phyloP scores from a whole-genome alignment of 768 basidiomycete species.

The Termitomyces sp. region DNA sequence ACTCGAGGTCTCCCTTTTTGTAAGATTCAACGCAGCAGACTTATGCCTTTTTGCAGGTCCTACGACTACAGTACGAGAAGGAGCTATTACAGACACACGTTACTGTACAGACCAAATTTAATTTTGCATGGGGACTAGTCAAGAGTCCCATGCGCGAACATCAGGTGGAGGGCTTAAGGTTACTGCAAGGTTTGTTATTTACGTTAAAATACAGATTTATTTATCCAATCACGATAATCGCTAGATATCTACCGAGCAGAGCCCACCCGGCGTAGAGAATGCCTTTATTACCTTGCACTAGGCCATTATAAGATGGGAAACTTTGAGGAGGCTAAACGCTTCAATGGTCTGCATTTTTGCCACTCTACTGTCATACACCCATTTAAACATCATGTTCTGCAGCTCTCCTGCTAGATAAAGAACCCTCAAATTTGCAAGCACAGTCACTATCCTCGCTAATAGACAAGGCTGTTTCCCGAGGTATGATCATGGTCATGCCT shows the following conservation, averaged over 20 bases:
- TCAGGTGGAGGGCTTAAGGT: slow-evolving; percentile 86
- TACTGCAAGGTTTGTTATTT: slow-evolving; percentile 69
- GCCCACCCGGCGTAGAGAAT: slow-evolving; percentile 84
- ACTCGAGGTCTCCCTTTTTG: slow-evolving; percentile 55
- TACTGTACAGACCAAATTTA: slow-evolving; percentile 94
- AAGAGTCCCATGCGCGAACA: slow-evolving; percentile 83
- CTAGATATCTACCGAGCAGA: slow-evolving; percentile 90
- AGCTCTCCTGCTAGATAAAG: slow-evolving; percentile 87
- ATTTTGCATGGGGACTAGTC: slow-evolving; percentile 94
- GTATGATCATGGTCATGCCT: slow-evolving; percentile 31
- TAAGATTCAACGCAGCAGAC: neutral
- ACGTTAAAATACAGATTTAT: slow-evolving; percentile 1
- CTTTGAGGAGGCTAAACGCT: slow-evolving; percentile 86
- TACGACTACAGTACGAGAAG: slow-evolving; percentile 83
- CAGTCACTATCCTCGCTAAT: slow-evolving; percentile 82
- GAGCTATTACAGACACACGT: slow-evolving; percentile 81
- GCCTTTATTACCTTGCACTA: slow-evolving; percentile 92
- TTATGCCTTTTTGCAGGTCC: slow-evolving; percentile 46
- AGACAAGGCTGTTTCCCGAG: slow-evolving; percentile 77
- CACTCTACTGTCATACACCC: neutral
- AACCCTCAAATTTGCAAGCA: slow-evolving; percentile 91
- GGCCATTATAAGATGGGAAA: slow-evolving; percentile 97
- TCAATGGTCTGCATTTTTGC: slow-evolving; percentile 70
- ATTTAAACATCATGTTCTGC: neutral
- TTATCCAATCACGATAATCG: neutral